phyloP scores from a whole-genome alignment of 1,139 yeast species.

The Geotrichum fermentans region DNA sequence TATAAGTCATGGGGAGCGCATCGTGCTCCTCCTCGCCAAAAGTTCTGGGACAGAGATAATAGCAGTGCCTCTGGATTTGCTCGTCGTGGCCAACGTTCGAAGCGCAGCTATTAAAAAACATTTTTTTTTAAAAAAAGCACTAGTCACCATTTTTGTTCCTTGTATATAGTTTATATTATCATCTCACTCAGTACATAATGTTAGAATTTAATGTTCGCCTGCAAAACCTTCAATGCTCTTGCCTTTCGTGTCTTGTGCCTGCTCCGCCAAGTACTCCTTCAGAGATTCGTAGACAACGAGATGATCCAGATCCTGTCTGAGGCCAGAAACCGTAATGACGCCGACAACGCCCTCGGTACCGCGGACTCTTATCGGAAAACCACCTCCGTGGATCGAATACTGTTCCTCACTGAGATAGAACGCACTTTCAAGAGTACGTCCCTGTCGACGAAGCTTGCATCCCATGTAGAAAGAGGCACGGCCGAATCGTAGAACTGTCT shows the following conservation, averaged over 20 bases:
- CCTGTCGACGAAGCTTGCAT: conserved; percentile 38
- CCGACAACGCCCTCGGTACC: conserved; percentile 48
- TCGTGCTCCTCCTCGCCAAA: conserved; percentile 17
- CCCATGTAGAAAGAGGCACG: conserved; percentile 54
- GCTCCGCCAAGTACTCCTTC: conserved; percentile 15
- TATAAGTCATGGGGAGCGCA: conserved; percentile 14
- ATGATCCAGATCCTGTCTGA: conserved; percentile 38
- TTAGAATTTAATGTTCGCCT: too few species aligned
- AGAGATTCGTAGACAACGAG: conserved; percentile 25
- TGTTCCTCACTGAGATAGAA: conserved; percentile 43
- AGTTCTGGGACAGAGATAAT: conserved; percentile 15
- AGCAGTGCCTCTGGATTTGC: conserved; percentile 19
- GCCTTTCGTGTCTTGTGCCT: conserved; percentile 1
- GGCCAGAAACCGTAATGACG: conserved; percentile 57
- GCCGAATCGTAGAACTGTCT: conserved; percentile 49
- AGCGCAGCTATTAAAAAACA: conserved; percentile 6
- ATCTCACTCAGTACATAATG: conserved; percentile 6
- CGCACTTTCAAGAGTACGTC: conserved; percentile 36
- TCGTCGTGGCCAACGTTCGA: conserved; percentile 11
- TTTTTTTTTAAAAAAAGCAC: too few species aligned
- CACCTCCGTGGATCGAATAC: conserved; percentile 62
- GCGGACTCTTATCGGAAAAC: conserved; percentile 49
- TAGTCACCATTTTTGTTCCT: background rate
- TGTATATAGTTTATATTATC: conserved; percentile 1
- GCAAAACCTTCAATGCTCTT: too few species aligned